Conservation (phyloP, 768 basidiomycete species). For the Rhizopogon sp. region DNA sequence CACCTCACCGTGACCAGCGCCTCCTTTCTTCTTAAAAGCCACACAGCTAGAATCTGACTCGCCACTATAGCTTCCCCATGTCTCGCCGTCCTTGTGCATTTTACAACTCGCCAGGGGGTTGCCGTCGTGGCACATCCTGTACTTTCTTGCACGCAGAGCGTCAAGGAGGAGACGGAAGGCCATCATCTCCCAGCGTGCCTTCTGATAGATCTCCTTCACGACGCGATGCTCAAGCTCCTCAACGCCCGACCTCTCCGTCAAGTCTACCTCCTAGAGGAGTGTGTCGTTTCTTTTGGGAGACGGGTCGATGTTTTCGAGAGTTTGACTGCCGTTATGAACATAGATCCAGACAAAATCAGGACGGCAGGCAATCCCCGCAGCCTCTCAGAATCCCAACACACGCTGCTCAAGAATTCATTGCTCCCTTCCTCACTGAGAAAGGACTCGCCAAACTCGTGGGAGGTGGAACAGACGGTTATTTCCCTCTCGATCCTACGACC, state of each 20-base stretch:
- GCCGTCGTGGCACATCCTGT: slow-evolving; percentile 36
- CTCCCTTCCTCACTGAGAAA: slow-evolving; percentile 39
- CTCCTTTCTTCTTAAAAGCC: neutral
- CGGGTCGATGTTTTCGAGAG: slow-evolving; percentile 40
- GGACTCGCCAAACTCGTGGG: slow-evolving; percentile 41
- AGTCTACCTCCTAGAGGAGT: slow-evolving; percentile 26
- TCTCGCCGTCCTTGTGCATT: slow-evolving; percentile 30
- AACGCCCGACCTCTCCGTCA: slow-evolving; percentile 11
- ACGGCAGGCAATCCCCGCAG: slow-evolving; percentile 5
- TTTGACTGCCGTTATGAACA: slow-evolving; percentile 44
- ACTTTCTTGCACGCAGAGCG: slow-evolving; percentile 13
- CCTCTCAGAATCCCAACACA: slow-evolving; percentile 6
- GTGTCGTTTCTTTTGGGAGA: slow-evolving; percentile 45
- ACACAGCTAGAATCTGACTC: neutral
- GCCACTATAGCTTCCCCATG: neutral
- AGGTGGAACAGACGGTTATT: slow-evolving; percentile 40
- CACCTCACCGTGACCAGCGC: neutral
- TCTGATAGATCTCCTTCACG: slow-evolving; percentile 5
- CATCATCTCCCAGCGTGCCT: slow-evolving; percentile 3
- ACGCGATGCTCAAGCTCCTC: slow-evolving; percentile 1
- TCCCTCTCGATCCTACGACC: slow-evolving; percentile 24
- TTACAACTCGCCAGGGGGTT: slow-evolving; percentile 39
- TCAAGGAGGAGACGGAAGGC: slow-evolving; percentile 14
- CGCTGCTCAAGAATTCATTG: slow-evolving; percentile 22
- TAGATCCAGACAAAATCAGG: slow-evolving; percentile 9